Percentiles rank a stretch among this genome's conserved stretches.
These are phyloP conservation scores for Tarenaya hassleriana DNA, from an alignment of 345 rosid genomes.

Conservation along the genomic window DNA sequence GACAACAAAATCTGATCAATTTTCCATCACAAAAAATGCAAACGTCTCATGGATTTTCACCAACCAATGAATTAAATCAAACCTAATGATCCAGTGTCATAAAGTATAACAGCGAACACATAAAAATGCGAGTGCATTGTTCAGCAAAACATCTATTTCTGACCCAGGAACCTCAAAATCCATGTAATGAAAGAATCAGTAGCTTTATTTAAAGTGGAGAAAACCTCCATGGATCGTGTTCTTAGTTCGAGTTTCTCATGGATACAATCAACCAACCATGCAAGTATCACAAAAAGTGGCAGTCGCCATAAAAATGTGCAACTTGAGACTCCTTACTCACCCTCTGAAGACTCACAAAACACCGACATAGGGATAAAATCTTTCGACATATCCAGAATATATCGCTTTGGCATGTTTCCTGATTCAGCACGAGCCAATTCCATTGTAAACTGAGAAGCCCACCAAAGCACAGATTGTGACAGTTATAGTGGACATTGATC, in stretches of 20 bases:
- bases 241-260: no score
- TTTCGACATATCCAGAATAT: conserved; percentile 68
- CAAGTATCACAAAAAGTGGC: neutral
- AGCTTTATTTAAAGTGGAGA: neutral
- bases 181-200: neutral
- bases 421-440: conserved; percentile 55
- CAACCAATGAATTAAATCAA: neutral
- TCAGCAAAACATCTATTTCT: neutral
- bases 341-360: conserved; percentile 57
- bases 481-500: neutral
- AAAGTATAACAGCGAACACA: conserved; percentile 6
- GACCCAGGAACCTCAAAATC: neutral
- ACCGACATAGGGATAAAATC: conserved; percentile 66
- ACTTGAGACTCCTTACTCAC: conserved; percentile 27
- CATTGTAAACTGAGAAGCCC: conserved; percentile 23
- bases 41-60: neutral
- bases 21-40: neutral
- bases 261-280: neutral
- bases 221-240: neutral
- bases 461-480: neutral
- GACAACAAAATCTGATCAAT: conserved; percentile 7
- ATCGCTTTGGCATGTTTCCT: conserved; percentile 55
- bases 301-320: neutral
- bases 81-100: no score
- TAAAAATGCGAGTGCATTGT: neutral